phyloP scores from a whole-genome alignment of 495 filamentous ascomycete species.

The Terfezia claveryi region DNA sequence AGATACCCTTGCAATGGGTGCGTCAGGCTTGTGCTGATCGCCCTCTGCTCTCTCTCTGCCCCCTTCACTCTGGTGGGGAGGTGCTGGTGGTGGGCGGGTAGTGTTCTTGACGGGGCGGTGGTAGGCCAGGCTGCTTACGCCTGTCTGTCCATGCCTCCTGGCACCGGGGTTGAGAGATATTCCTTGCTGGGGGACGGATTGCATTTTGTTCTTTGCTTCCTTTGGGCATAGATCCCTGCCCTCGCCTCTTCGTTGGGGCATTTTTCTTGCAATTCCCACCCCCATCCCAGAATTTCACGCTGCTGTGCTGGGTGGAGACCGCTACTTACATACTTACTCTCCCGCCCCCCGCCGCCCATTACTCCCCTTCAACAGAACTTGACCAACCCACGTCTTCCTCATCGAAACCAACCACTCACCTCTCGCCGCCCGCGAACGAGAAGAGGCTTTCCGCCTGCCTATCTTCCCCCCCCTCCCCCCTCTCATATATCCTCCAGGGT shows the following conservation, averaged over 20 bases:
- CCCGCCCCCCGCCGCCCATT: constrained; percentile 4
- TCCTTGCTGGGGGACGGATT: no score
- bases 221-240: background rate
- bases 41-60: no score
- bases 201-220: constrained; percentile 5
- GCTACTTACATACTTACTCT: background rate
- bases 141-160: no score
- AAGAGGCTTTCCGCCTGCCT: background rate
- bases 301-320: background rate
- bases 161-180: no score
- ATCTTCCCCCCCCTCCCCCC: constrained; percentile 1
- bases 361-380: constrained; percentile 11
- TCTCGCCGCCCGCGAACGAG: constrained; percentile 1
- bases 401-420: constrained; percentile 14
- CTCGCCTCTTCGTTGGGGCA: constrained; percentile 3
- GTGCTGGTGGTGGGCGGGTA: no score
- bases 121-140: no score
- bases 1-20: no score
- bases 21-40: no score
- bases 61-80: no score
- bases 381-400: constrained; percentile 17
- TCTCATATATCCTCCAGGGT: constrained; percentile 8
- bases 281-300: constrained; percentile 7
- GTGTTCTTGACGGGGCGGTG: no score
- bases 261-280: constrained; percentile 1